phyloP scores from a whole-genome alignment of 75 land plant species.

The Selaginella tamariscina region DNA sequence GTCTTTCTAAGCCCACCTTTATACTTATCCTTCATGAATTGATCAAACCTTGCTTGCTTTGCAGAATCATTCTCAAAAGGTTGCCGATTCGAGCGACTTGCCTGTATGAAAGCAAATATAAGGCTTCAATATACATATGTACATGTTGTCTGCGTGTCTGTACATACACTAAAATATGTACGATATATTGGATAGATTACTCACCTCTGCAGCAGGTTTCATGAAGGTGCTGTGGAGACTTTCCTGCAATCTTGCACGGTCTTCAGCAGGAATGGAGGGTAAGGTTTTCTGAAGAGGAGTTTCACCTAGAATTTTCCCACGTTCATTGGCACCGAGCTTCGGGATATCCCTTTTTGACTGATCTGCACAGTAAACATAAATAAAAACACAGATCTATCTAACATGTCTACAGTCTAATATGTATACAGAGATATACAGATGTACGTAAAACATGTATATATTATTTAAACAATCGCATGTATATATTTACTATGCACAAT shows the following conservation, averaged over 20 bases:
- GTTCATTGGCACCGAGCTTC: conserved; percentile 21
- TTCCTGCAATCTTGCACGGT: conserved; percentile 32
- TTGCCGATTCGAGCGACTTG: conserved; percentile 1
- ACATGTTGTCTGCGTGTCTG: too few species aligned
- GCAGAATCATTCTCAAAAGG: conserved; percentile 65
- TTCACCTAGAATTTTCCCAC: conserved; percentile 35
- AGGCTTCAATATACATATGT: background rate
- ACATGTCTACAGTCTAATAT: too few species aligned
- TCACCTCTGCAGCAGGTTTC: conserved; percentile 22
- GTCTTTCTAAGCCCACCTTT: conserved; percentile 68
- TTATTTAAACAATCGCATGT: too few species aligned
- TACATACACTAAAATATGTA: too few species aligned
- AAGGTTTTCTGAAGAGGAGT: conserved; percentile 25
- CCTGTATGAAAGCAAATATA: too few species aligned
- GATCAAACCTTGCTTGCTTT: conserved; percentile 94
- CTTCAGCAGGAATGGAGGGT: conserved; percentile 23
- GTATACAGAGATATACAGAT: too few species aligned
- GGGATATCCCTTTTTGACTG: background rate
- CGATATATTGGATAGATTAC: too few species aligned
- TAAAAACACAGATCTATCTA: too few species aligned
- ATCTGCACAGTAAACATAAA: too few species aligned
- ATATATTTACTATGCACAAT: too few species aligned
- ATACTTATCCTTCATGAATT: conserved; percentile 77
- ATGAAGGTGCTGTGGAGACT: conserved; percentile 32
- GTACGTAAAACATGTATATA: too few species aligned